phyloP scores from a whole-genome alignment of 495 filamentous ascomycete species.

The Lophium mytilinum region DNA sequence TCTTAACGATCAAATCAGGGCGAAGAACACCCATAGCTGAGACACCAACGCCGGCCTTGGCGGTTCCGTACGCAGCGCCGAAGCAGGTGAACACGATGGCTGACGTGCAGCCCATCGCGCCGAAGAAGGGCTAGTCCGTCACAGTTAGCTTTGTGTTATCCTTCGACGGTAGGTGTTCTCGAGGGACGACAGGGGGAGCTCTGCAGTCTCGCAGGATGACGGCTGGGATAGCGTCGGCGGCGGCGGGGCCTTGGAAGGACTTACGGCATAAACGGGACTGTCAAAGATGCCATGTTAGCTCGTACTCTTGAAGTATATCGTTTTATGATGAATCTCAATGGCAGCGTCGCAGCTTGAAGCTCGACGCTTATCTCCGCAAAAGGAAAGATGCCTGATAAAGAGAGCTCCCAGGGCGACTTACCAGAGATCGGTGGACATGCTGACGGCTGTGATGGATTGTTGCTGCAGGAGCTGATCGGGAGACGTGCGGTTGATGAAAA shows the following conservation, averaged over 20 bases:
- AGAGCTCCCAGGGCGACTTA: constrained; percentile 42
- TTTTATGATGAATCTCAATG: constrained; percentile 2
- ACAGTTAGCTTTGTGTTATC: constrained; percentile 11
- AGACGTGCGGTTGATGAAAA: constrained; percentile 7
- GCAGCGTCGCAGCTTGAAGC: constrained; percentile 6
- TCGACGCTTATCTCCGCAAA: constrained; percentile 25
- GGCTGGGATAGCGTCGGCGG: constrained; percentile 2
- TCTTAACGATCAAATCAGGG: constrained; percentile 98
- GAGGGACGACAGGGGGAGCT: background rate
- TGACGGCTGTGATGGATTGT: constrained; percentile 25
- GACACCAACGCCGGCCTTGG: constrained; percentile 98
- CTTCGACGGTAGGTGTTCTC: background rate
- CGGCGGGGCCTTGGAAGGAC: constrained; percentile 39
- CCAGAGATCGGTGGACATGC: constrained; percentile 60
- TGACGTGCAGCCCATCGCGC: constrained; percentile 96
- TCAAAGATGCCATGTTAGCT: constrained; percentile 37
- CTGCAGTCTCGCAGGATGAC: background rate
- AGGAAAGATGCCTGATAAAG: constrained; percentile 24
- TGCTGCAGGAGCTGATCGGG: background rate
- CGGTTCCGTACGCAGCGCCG: constrained; percentile 95
- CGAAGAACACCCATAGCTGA: constrained; percentile 95
- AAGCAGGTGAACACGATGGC: constrained; percentile 99
- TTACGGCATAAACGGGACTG: constrained; percentile 98
- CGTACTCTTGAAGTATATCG: background rate
- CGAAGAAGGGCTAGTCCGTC: constrained; percentile 81